These are phyloP conservation scores for Blastocystis sp. DNA, from an alignment of 352 stramenopile species.

Conservation along the genomic window DNA sequence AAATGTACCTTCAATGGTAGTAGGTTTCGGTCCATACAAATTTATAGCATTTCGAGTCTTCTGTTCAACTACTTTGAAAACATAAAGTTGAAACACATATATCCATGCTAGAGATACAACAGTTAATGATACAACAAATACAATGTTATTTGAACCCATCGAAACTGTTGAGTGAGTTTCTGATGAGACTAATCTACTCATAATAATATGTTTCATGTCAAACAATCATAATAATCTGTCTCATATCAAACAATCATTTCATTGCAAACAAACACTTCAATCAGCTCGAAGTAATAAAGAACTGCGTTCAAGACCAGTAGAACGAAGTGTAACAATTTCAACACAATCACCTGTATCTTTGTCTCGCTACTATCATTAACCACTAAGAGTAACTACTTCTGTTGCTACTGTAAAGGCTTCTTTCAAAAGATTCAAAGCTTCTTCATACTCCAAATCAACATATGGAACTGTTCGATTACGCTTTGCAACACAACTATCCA, in stretches of 20 bases:
- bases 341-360: slow-evolving; percentile 96
- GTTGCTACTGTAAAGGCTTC: slow-evolving; percentile 87
- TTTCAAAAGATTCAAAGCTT: slow-evolving; percentile 94
- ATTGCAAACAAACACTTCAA: slow-evolving; percentile 66
- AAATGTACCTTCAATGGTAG: not conserved
- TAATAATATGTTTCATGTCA: no score
- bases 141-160: not conserved
- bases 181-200: not conserved
- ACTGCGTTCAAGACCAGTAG: slow-evolving; percentile 79
- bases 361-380: slow-evolving; percentile 79
- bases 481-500: slow-evolving; percentile 90
- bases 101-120: not conserved
- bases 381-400: slow-evolving; percentile 62
- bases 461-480: slow-evolving; percentile 84
- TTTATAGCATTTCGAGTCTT: not conserved
- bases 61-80: not conserved
- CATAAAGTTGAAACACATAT: not conserved
- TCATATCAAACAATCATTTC: not conserved
- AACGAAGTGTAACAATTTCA: slow-evolving; percentile 90
- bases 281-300: slow-evolving; percentile 87
- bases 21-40: not conserved
- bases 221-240: not conserved
- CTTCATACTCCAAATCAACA: slow-evolving; percentile 76
- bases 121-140: not conserved
- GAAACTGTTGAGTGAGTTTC: not conserved